Base-by-base conservation (phyloP, 2,329 filamentous ascomycete genomes). In the Emergomyces pasteurianus region DNA sequence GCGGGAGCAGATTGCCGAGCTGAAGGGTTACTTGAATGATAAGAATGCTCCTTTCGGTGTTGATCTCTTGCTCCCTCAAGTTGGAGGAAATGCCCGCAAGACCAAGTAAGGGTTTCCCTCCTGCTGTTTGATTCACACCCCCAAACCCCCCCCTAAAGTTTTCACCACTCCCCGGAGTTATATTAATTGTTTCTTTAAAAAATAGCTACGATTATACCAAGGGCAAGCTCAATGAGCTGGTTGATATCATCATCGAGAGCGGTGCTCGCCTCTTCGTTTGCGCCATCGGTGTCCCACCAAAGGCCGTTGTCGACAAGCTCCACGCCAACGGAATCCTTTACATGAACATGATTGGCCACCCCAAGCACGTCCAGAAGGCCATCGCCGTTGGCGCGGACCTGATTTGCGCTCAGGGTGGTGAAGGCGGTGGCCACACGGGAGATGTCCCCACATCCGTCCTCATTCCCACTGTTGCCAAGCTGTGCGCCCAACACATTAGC, bases 291-390 rank as follows among this genome's bases (percentile, higher is more conserved):
- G 88, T 97, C 31, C 92, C 94, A 50, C 90, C 94, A 67, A 90
- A 89, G 78, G 80, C 83, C 68, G 87, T 96, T 62, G 91, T 99
- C 70, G 91, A 97, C 67, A 88, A 84, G 73, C 86, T 99, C 54
- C 94, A 99, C 83, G 83, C 85, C 72, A 80, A 85, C 71, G 92
- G 92, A 67, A 84, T 99, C 68, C 83, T 95, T 67, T 96, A 95
- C 83, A 97, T 97, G 94, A 99, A 99, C 86, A 99, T 99, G 94
- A 92, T 99, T 74, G 94, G 94, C 67, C 94, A 99, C 83, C 92
- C 94, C 72, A 99, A 99, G 86, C 94, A 99, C 80, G 92, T 96
- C 65, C 84, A 90, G 78, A 99, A 97, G 83, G 95, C 90, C 77
- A 83, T 99, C 64, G 90, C 92, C 58, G 83, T 92, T 62, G 94